Evolutionary conservation across 176 grass and related monocot genomes (phyloP), one percentile per base, ranked within the genome.

Genomic region (Zea mays): DNA sequence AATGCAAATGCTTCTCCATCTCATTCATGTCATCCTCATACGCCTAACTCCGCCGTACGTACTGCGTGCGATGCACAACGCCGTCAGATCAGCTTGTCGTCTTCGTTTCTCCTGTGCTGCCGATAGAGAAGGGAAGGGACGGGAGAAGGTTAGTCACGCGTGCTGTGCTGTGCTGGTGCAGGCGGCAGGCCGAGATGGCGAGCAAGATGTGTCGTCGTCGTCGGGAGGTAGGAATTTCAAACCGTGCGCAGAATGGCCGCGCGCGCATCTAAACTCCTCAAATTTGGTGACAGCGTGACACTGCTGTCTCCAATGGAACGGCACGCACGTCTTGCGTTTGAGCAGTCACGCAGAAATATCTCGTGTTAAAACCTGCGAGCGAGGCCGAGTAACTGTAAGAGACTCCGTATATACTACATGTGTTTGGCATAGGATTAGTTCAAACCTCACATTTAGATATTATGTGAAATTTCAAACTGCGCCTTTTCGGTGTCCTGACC

Each of bases 141-240:
- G 0, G n/a, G 8, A 9, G 7, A 8, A 19, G 17, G 54, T 56
- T 0, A n/a, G 6, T 3, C 4, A 0, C 6, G 54, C 17, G 2
- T 54, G 16, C 15, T 71, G 14, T 0, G 8, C 27, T 27, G 27
- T 27, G 27, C 38, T 39, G 38, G 38, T 60, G 67, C 61, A 73
- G n/a, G n/a, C 55, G 55, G 6, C 55, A 58, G 55, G 13, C 51
- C 14, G 51, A 45, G 38, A 39, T 39, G 38, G 38, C 38, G 38
- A 39, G 38, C 38, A 4, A 39, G 48, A 36, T 6, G 75, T 78
- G 75, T 83, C 79, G 5, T 73, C 12, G 33, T 87, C 79, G 3
- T 6, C 10, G 55, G 1, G n/a, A 58, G 27, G 27, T 27, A 27
- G 54, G 17, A 57, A 17, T 57, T 57, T 57, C 16, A 17, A 55